These are phyloP conservation scores for Alternaria angustiovoidea DNA, from an alignment of 2,329 filamentous ascomycete genomes.

Conservation along the genomic window DNA sequence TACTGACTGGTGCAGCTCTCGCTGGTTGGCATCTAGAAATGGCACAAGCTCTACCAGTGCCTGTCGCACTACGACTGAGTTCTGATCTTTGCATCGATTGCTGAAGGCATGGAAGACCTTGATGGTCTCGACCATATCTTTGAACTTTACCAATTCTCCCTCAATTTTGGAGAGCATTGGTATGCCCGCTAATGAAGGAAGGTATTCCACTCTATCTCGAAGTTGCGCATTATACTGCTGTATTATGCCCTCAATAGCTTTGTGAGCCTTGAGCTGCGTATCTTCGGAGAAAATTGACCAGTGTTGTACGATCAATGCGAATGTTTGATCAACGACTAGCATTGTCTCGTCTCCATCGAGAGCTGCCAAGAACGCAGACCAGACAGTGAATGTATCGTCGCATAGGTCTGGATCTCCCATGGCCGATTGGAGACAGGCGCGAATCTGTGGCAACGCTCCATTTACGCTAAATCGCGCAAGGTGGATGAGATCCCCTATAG, in stretches of 20 bases:
- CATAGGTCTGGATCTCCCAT: constrained; percentile 78
- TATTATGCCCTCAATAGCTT: constrained; percentile 71
- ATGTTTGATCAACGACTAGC: constrained; percentile 83
- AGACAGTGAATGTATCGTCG: constrained; percentile 80
- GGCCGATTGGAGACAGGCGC: constrained; percentile 88
- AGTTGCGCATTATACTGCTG: constrained; percentile 69
- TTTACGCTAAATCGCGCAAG: constrained; percentile 77
- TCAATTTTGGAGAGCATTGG: constrained; percentile 74
- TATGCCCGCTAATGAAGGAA: constrained; percentile 81
- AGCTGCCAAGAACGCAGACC: constrained; percentile 78
- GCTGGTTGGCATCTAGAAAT: constrained; percentile 77
- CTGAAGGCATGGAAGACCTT: constrained; percentile 75
- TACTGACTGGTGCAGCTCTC: constrained; percentile 78
- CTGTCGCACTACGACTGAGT: constrained; percentile 82
- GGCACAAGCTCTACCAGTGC: constrained; percentile 78
- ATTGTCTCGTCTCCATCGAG: constrained; percentile 79
- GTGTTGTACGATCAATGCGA: constrained; percentile 83
- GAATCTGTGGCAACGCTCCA: constrained; percentile 89
- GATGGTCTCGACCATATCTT: constrained; percentile 70
- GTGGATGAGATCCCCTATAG: constrained; percentile 86
- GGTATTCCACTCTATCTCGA: constrained; percentile 71
- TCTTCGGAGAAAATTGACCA: constrained; percentile 73
- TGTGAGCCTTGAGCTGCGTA: constrained; percentile 67
- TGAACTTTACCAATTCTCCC: constrained; percentile 69
- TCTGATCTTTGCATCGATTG: constrained; percentile 80